Conservation (phyloP, 169 alveolate species). For the Plasmodium falciparum region DNA sequence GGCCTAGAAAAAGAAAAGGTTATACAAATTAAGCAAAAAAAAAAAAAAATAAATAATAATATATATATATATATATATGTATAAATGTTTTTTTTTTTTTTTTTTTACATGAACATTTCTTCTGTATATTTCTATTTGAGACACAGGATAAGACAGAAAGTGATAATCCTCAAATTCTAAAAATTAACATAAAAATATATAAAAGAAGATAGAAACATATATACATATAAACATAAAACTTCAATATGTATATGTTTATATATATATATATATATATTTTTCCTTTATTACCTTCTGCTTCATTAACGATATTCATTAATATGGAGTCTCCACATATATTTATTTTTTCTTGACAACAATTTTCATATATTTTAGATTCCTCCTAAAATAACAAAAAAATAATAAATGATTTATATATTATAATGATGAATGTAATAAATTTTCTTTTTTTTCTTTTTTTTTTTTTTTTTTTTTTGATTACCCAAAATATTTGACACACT, state of each 20-base stretch:
- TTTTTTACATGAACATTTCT: constrained; percentile 63
- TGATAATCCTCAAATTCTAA: constrained; percentile 42
- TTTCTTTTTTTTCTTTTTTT: too few relatives aligned
- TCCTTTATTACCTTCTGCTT: constrained; percentile 10
- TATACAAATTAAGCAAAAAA: background rate
- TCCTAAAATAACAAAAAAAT: constrained; percentile 27
- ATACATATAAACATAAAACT: too few relatives aligned
- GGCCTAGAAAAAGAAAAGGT: constrained; percentile 20
- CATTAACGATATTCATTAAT: constrained; percentile 31
- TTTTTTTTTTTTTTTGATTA: background rate
- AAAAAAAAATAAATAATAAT: background rate
- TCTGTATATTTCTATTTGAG: constrained; percentile 74
- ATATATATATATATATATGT: background rate
- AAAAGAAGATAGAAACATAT: background rate
- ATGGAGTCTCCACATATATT: constrained; percentile 29
- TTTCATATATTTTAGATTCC: constrained; percentile 69
- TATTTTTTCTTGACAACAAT: constrained; percentile 59
- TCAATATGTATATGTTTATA: background rate
- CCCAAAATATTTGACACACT: constrained; percentile 77
- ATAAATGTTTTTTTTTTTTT: constrained; percentile 1
- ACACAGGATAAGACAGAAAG: constrained; percentile 52
- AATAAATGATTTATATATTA: background rate
- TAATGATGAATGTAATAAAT: background rate
- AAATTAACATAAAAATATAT: background rate
- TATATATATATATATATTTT: background rate